Evolutionary conservation across 306 rosid genomes (phyloP), one percentile per base, ranked within the genome.

Genomic region (Pachyrhizus erosus): DNA sequence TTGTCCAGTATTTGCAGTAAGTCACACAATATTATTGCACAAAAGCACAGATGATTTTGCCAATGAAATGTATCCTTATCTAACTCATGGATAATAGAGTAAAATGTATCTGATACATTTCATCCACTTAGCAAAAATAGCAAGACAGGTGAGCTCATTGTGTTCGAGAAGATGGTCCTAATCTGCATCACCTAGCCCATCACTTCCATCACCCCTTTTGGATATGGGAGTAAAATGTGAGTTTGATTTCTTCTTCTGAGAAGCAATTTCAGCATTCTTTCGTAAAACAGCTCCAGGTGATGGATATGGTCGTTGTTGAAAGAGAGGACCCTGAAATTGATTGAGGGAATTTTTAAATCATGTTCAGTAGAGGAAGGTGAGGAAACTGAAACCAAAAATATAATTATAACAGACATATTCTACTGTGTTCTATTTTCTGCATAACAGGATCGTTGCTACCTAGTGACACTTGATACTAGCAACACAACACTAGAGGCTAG

Each of bases 281-380:
- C 98, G 88, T 70, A 95, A 81, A 48, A 95, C 98, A 0, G 98
- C 98, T 57, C 98, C 98, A 2, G 98, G 98, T n/a, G 98, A 94
- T 61, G 97, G 98, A 80, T 94, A 94, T 49, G 98, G 98, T 65
- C 98, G 98, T 77, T 93, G 98, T 87, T 95, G 98, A 89, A 95
- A 95, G 62, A 95, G 95, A 78, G 98, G 98, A 74, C 98, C 98
- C 98, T 95, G 92, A 70, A 84, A 87, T 86, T 72, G 51, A 67
- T 77, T 57, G 55, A 84, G 29, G 79, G 43, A 46, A 33, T 58
- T 29, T 39, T 5, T 55, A 48, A 7, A 46, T 73, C 75, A 83
- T 46, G 84, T 66, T 31, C 29, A n/a, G 77, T 82, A 20, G 31
- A 80, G 48, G 42, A 45, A 74, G 76, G 54, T 46, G 77, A 45